phyloP scores from a whole-genome alignment of 768 basidiomycete species.

The Leccinellum luteum region DNA sequence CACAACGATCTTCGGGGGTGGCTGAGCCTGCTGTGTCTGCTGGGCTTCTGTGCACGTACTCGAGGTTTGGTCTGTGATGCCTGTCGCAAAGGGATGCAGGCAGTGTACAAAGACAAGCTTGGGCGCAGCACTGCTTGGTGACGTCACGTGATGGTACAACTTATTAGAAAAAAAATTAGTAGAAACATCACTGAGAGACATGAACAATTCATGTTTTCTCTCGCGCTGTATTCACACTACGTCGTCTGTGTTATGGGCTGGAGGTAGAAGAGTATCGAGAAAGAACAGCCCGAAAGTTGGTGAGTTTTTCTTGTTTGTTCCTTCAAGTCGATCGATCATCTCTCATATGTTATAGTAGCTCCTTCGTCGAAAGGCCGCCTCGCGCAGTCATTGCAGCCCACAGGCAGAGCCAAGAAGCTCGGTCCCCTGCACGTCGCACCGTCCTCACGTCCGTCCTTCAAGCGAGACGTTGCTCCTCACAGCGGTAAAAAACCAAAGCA shows the following conservation, averaged over 20 bases:
- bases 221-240: slow-evolving; percentile 2
- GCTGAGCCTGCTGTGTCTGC: too few relatives aligned
- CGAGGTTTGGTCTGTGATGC: too few relatives aligned
- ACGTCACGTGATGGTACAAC: not conserved
- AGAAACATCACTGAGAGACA: too few relatives aligned
- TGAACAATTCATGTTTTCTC: not conserved
- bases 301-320: slow-evolving; percentile 6
- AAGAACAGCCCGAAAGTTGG: slow-evolving; percentile 12
- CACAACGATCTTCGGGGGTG: too few relatives aligned
- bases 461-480: slow-evolving; percentile 21
- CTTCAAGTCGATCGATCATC: not conserved
- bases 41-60: too few relatives aligned
- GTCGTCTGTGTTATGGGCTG: slow-evolving; percentile 5
- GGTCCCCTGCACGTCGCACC: slow-evolving; percentile 28
- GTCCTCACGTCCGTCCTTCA: slow-evolving; percentile 13
- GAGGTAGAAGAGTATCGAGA: slow-evolving; percentile 11
- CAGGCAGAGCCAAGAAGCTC: slow-evolving; percentile 24
- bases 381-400: slow-evolving; percentile 27
- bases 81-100: too few relatives aligned
- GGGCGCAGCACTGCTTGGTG: too few relatives aligned
- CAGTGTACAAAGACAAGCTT: too few relatives aligned
- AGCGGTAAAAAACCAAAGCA: slow-evolving; percentile 8
- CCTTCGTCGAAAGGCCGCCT: slow-evolving; percentile 28
- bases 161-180: too few relatives aligned
- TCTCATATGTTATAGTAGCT: slow-evolving; percentile 15